Evolutionary conservation across 352 stramenopile genomes (phyloP).

Genomic region (Thraustotheca clavata): DNA sequence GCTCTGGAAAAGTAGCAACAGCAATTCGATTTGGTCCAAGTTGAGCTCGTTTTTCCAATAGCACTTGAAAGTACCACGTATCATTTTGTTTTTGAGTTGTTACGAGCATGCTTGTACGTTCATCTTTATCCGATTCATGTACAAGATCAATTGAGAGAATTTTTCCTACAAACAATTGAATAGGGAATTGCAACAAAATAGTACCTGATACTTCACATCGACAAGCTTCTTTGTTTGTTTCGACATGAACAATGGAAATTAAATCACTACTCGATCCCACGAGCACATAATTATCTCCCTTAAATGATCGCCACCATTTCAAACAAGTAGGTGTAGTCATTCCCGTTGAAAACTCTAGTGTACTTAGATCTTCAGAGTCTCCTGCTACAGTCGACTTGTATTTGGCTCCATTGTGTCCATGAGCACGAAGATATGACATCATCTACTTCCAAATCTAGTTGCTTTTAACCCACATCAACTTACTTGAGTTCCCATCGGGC

Average conservation of each 20-base stretch:
- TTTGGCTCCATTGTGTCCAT: constrained; percentile 63
- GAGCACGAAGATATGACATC: constrained; percentile 73
- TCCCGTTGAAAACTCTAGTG: constrained; percentile 62
- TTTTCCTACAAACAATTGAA: constrained; percentile 27
- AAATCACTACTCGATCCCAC: constrained; percentile 65
- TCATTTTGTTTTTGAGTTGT: constrained; percentile 43
- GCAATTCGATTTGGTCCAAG: no score
- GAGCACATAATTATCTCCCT: constrained; percentile 77
- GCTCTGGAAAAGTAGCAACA: constrained; percentile 78
- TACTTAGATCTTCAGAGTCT: constrained; percentile 79
- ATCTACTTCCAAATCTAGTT: constrained; percentile 27
- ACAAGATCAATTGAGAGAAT: constrained; percentile 73
- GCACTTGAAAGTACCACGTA: constrained; percentile 66
- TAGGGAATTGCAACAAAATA: background rate
- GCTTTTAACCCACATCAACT: background rate
- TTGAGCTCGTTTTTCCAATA: constrained; percentile 64
- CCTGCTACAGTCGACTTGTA: constrained; percentile 77
- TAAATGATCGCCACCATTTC: constrained; percentile 74
- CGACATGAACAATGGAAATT: constrained; percentile 80
- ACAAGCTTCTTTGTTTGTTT: constrained; percentile 77
- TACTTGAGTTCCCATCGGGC: constrained; percentile 58
- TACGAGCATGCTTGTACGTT: constrained; percentile 76
- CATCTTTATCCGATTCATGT: constrained; percentile 65
- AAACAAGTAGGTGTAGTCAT: constrained; percentile 60
- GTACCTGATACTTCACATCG: constrained; percentile 44